Evolutionary conservation across 495 filamentous ascomycete species (phyloP).

Genomic region (Corynascus novoguineensis): DNA sequence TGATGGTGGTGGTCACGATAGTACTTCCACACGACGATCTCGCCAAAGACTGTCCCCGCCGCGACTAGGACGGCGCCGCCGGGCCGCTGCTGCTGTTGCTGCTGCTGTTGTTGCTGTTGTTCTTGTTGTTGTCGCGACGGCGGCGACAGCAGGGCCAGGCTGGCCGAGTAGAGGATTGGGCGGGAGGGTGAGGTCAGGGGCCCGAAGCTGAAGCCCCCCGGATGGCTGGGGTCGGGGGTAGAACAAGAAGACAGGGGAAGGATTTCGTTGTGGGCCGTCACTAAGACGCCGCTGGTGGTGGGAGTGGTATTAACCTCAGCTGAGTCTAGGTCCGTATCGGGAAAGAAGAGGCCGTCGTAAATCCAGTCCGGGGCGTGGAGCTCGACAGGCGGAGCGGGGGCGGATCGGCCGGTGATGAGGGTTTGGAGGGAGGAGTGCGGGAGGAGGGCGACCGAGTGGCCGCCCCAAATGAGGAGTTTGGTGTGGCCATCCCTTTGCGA

Average conservation of each 20-base stretch:
- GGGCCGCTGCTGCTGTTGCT: no score
- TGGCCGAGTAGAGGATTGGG: constrained; percentile 83
- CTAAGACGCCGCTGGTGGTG: constrained; percentile 37
- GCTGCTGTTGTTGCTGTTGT: no score
- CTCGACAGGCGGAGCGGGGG: constrained; percentile 4
- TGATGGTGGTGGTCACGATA: constrained; percentile 9
- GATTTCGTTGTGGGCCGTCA: constrained; percentile 84
- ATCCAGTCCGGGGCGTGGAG: constrained; percentile 70
- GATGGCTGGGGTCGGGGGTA: constrained; percentile 9
- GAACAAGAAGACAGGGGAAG: constrained; percentile 31
- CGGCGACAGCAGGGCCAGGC: constrained; percentile 55
- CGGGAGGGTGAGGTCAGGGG: constrained; percentile 62
- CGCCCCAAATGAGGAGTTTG: constrained; percentile 54
- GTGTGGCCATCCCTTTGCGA: background rate
- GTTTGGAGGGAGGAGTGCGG: constrained; percentile 20
- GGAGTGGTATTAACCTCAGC: no score
- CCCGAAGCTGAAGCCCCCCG: constrained; percentile 28
- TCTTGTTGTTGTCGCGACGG: no score
- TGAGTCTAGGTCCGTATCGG: constrained; percentile 4
- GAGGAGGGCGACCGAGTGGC: constrained; percentile 32
- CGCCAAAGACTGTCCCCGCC: constrained; percentile 87
- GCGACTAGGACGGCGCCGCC: constrained; percentile 64
- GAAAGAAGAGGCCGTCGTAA: constrained; percentile 60
- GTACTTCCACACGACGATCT: constrained; percentile 86
- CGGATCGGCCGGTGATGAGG: constrained; percentile 18